Evolutionary conservation across 805 yeast species (phyloP).

Genomic region (Wickerhamiella vanderwaltii): DNA sequence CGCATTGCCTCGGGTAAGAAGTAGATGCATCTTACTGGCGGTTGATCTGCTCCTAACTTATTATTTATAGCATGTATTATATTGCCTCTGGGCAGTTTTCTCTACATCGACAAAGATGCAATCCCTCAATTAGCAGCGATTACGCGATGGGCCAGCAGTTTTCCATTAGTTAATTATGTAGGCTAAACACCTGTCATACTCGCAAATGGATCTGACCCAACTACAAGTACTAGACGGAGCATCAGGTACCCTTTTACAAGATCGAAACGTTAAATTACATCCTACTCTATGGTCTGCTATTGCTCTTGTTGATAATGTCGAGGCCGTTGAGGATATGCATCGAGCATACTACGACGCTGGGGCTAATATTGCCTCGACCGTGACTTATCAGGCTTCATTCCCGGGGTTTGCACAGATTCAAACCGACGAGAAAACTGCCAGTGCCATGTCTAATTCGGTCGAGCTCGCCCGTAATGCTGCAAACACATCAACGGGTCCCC

Average conservation of each 20-base stretch:
- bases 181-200: too few relatives aligned
- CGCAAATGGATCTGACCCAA: conserved; percentile 1
- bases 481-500: conserved; percentile 3
- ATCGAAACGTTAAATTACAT: conserved; percentile 34
- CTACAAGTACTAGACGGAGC: conserved; percentile 44
- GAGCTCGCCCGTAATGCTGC: conserved; percentile 24
- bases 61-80: too few relatives aligned
- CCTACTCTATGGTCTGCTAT: conserved; percentile 52
- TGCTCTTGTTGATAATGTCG: conserved; percentile 36
- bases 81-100: too few relatives aligned
- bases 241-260: conserved; percentile 50
- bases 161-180: too few relatives aligned
- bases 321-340: conserved; percentile 37
- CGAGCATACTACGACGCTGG: conserved; percentile 41
- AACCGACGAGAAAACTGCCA: conserved; percentile 26
- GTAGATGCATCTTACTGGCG: too few relatives aligned
- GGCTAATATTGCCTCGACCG: conserved; percentile 42
- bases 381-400: conserved; percentile 50
- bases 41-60: too few relatives aligned
- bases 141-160: too few relatives aligned
- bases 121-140: too few relatives aligned
- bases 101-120: too few relatives aligned
- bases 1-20: conserved; percentile 8
- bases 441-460: conserved; percentile 15
- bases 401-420: neutral